phyloP scores from a whole-genome alignment of 2,329 filamentous ascomycete genomes.

The Thelonectria blattea region DNA sequence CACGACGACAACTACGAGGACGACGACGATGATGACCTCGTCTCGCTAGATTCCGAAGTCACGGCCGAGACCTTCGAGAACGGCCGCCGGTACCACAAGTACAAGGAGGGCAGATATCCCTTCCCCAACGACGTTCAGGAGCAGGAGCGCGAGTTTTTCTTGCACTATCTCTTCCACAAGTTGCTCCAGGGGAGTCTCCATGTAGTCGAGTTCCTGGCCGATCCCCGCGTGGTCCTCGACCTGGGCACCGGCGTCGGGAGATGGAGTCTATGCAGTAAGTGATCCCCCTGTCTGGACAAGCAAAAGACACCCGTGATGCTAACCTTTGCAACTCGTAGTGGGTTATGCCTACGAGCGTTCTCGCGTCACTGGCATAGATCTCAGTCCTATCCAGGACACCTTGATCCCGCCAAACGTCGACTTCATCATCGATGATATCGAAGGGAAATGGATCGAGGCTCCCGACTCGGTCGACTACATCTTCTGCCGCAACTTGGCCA shows the following conservation, averaged over 20 bases:
- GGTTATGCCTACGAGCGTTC: conserved; percentile 43
- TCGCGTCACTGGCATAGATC: conserved; percentile 45
- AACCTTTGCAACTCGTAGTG: conserved; percentile 25
- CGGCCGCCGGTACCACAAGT: conserved; percentile 47
- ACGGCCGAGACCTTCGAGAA: conserved; percentile 48
- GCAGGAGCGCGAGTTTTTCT: conserved; percentile 49
- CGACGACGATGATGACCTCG: neutral
- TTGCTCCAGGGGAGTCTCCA: conserved; percentile 46
- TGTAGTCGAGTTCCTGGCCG: conserved; percentile 41
- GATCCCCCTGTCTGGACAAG: neutral
- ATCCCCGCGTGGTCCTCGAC: conserved; percentile 46
- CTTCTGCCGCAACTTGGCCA: conserved; percentile 45
- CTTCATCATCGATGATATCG: conserved; percentile 43
- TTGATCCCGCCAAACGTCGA: conserved; percentile 47
- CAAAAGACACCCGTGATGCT: neutral
- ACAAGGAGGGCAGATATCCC: conserved; percentile 44
- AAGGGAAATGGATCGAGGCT: conserved; percentile 35
- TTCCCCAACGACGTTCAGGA: conserved; percentile 50
- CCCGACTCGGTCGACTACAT: conserved; percentile 34
- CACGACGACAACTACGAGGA: conserved; percentile 43
- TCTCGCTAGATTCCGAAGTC: conserved; percentile 32
- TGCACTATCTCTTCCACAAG: conserved; percentile 44
- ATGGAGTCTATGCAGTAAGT: conserved; percentile 53
- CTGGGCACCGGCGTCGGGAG: conserved; percentile 43
- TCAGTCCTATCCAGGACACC: conserved; percentile 45